phyloP scores from a whole-genome alignment of 108 stramenopile genomes.

The Craspedostauros australis region DNA sequence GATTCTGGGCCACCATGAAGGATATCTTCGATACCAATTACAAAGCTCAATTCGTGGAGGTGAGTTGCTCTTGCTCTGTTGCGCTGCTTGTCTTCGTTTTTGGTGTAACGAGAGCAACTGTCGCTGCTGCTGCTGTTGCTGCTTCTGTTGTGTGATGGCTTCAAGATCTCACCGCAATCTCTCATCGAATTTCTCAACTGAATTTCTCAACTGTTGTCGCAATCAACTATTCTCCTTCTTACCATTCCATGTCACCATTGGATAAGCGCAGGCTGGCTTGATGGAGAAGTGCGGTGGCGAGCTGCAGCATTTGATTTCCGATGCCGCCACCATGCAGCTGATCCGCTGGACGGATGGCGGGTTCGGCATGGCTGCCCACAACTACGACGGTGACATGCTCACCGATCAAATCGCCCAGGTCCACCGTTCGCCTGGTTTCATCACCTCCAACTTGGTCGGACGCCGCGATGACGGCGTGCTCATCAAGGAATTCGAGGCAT shows the following conservation, averaged over 20 bases:
- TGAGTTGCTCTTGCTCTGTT: too few relatives aligned
- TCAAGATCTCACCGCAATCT: too few relatives aligned
- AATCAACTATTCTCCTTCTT: background rate
- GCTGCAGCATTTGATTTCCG: slow-evolving; percentile 91
- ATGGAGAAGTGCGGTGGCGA: slow-evolving; percentile 87
- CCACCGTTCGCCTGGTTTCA: slow-evolving; percentile 96
- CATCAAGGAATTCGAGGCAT: slow-evolving; percentile 94
- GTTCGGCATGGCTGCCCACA: slow-evolving; percentile 97
- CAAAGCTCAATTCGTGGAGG: slow-evolving; percentile 39
- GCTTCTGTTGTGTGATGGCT: too few relatives aligned
- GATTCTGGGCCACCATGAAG: slow-evolving; percentile 94
- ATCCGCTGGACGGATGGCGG: slow-evolving; percentile 97
- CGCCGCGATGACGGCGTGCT: slow-evolving; percentile 83
- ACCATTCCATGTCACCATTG: background rate
- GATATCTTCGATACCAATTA: slow-evolving; percentile 88
- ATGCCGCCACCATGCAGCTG: slow-evolving; percentile 97
- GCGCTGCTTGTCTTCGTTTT: too few relatives aligned
- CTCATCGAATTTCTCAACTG: background rate
- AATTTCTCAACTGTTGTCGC: background rate
- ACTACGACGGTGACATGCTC: slow-evolving; percentile 93
- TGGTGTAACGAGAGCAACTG: too few relatives aligned
- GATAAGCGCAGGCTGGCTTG: slow-evolving; percentile 52
- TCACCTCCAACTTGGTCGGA: slow-evolving; percentile 94
- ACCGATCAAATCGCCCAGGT: slow-evolving; percentile 98
- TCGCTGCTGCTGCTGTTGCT: too few relatives aligned